Percentiles rank a stretch among this genome's conserved stretches.
Conservation (phyloP, 345 rosid species). For the Orychophragmus violaceus region DNA sequence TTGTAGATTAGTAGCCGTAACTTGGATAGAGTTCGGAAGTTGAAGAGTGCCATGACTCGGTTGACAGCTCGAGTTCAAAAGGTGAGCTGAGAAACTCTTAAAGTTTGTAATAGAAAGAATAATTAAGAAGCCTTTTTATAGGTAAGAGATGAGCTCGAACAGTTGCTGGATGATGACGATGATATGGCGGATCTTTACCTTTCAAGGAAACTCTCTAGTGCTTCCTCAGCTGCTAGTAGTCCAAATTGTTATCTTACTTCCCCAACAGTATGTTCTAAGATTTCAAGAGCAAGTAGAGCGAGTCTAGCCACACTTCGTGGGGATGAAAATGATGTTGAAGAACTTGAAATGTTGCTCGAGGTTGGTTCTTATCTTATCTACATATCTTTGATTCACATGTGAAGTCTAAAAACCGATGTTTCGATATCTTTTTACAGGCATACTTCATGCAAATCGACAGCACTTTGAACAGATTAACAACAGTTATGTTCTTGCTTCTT, state of each 20-base stretch:
- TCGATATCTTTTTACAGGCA: conserved; percentile 48
- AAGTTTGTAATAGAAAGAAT: not conserved
- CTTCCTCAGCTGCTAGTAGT: conserved; percentile 61
- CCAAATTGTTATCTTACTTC: conserved; percentile 75
- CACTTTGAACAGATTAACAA: conserved; percentile 79
- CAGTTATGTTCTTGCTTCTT: conserved; percentile 37
- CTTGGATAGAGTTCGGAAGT: conserved; percentile 87
- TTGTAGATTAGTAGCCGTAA: conserved; percentile 91
- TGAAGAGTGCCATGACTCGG: conserved; percentile 98
- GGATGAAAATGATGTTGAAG: conserved; percentile 96
- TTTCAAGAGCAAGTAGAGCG: conserved; percentile 80
- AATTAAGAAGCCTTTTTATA: conserved; percentile 26
- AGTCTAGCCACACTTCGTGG: conserved; percentile 74
- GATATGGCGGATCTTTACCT: conserved; percentile 97
- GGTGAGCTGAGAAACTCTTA: conserved; percentile 36
- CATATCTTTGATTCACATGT: not conserved
- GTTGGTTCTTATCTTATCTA: conserved; percentile 25
- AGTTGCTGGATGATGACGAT: conserved; percentile 90
- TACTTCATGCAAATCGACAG: conserved; percentile 94
- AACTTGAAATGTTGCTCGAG: conserved; percentile 98
- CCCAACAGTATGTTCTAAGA: conserved; percentile 89
- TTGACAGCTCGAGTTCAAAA: conserved; percentile 94
- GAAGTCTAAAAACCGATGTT: not conserved
- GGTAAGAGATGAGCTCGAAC: conserved; percentile 97
- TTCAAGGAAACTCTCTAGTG: conserved; percentile 71